Percentiles rank a stretch among this genome's conserved stretches.
Evolutionary conservation across 306 rosid genomes (phyloP).

Genomic region (Trifolium subterraneum): DNA sequence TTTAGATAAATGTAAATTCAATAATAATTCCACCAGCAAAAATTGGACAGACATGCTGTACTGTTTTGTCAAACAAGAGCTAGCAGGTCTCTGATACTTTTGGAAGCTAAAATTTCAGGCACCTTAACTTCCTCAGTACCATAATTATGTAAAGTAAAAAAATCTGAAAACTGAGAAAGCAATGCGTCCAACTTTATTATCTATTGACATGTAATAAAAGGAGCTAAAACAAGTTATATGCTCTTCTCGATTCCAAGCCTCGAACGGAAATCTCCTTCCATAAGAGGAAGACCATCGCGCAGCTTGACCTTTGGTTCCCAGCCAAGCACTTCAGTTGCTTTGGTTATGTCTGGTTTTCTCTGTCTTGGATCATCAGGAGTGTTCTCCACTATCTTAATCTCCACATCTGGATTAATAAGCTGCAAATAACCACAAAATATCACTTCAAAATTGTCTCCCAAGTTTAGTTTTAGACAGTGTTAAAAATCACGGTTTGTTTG

Average conservation of each 20-base stretch:
- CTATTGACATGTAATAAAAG: conserved; percentile 23
- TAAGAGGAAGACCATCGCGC: conserved; percentile 76
- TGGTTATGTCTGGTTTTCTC: conserved; percentile 82
- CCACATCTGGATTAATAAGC: conserved; percentile 73
- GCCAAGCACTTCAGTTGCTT: conserved; percentile 67
- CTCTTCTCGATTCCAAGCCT: conserved; percentile 65
- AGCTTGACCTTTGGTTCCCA: conserved; percentile 78
- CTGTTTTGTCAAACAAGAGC: conserved; percentile 29
- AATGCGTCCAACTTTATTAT: conserved; percentile 35
- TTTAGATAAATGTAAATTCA: conserved; percentile 1
- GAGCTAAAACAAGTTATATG: conserved; percentile 29
- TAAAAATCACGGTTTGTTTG: not conserved
- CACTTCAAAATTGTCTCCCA: not conserved
- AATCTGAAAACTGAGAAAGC: conserved; percentile 6
- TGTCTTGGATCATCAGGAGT: conserved; percentile 91
- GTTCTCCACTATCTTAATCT: conserved; percentile 76
- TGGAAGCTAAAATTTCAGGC: conserved; percentile 27
- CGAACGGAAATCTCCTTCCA: conserved; percentile 83
- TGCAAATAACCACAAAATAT: conserved; percentile 41
- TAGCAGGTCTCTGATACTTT: not conserved
- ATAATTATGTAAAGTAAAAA: conserved; percentile 34
- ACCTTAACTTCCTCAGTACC: conserved; percentile 22
- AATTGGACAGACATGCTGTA: conserved; percentile 32
- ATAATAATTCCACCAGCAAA: conserved; percentile 23
- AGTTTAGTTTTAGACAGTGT: not conserved